These are phyloP conservation scores for Colletotrichum shisoi DNA, from an alignment of 2,329 filamentous ascomycete genomes.

Conservation along the genomic window DNA sequence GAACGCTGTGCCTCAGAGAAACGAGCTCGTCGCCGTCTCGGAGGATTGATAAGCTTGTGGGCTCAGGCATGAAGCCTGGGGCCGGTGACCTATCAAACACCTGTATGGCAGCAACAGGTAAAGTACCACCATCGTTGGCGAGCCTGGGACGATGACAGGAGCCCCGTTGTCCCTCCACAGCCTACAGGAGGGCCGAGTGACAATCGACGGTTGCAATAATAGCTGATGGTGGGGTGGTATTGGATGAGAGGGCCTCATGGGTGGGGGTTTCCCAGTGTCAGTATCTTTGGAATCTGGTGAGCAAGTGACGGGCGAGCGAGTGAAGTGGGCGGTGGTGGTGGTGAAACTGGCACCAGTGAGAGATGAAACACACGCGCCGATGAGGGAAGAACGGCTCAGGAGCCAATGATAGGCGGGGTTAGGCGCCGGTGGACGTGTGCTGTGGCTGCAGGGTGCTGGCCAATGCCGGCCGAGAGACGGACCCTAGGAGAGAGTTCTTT, in stretches of 20 bases:
- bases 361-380: slow-evolving; percentile 46
- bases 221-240: not conserved
- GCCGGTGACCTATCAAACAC: not conserved
- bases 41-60: slow-evolving; percentile 23
- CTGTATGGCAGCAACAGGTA: not conserved
- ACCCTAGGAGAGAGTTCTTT: slow-evolving; percentile 2
- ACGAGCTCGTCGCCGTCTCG: slow-evolving; percentile 14
- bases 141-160: not conserved
- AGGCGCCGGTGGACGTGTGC: slow-evolving; percentile 42
- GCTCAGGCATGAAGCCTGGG: not conserved
- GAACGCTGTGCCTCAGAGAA: slow-evolving; percentile 7
- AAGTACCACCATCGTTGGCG: not conserved
- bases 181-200: too few species aligned
- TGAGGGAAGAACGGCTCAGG: slow-evolving; percentile 27
- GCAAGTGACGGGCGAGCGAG: not conserved
- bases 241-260: too few species aligned
- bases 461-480: slow-evolving; percentile 17
- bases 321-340: slow-evolving; percentile 37
- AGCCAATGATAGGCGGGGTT: slow-evolving; percentile 45
- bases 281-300: not conserved
- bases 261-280: not conserved
- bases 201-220: not conserved
- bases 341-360: slow-evolving; percentile 45
- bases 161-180: too few species aligned
- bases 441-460: slow-evolving; percentile 30